Percentiles rank a stretch among this genome's conserved stretches.
Evolutionary conservation across 2,329 filamentous ascomycete genomes (phyloP).

Genomic region (Colletotrichum karsti): DNA sequence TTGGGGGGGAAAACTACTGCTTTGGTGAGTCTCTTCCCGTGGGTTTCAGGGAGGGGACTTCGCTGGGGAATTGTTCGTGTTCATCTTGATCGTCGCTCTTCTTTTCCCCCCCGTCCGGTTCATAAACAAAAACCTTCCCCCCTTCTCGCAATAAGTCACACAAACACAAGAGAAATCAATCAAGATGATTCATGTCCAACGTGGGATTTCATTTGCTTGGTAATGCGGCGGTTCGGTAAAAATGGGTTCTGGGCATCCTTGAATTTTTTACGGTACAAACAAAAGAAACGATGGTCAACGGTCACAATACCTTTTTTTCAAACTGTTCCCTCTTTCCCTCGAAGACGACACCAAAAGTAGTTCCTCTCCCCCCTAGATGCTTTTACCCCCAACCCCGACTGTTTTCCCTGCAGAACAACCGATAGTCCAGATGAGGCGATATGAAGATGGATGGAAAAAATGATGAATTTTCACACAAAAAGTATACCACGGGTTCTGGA

Average conservation of each 20-base stretch:
- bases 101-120: conserved; percentile 3
- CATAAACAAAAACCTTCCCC: conserved; percentile 7
- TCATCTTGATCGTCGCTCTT: conserved; percentile 10
- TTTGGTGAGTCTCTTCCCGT: conserved; percentile 4
- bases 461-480: not conserved
- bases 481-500: conserved; percentile 13
- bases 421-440: conserved; percentile 18
- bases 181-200: conserved; percentile 28
- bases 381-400: not conserved
- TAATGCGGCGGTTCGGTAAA: conserved; percentile 8
- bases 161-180: conserved; percentile 26
- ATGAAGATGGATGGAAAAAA: not conserved
- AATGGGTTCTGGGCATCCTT: conserved; percentile 11
- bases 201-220: conserved; percentile 5
- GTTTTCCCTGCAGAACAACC: not conserved
- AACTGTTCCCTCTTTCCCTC: not conserved
- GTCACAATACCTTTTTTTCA: not conserved
- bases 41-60: conserved; percentile 1
- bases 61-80: conserved; percentile 1
- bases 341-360: not conserved
- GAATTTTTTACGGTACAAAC: conserved; percentile 28
- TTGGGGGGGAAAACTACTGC: conserved; percentile 21
- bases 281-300: conserved; percentile 16
- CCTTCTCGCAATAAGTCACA: conserved; percentile 25
- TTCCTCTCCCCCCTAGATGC: no score